A percentile compares a stretch with the other conserved stretches of the same genome.
These are phyloP conservation scores for Limtongia smithiae DNA, from an alignment of 805 yeast genomes.

Conservation along the genomic window DNA sequence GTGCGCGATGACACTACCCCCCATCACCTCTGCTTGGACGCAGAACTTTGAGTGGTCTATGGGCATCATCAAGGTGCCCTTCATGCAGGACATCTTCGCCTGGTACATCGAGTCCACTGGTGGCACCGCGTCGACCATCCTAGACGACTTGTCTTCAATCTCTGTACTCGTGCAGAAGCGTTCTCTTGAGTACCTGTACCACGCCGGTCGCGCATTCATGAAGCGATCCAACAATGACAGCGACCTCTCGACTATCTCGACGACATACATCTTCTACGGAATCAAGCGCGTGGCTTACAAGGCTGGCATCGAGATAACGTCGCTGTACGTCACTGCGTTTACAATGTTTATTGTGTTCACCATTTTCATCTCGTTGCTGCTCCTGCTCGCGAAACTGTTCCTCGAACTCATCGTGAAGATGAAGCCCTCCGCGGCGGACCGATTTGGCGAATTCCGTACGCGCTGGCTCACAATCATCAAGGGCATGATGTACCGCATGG, in stretches of 20 bases:
- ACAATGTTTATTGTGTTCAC: slow-evolving; percentile 76
- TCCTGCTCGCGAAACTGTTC: slow-evolving; percentile 64
- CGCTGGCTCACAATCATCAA: slow-evolving; percentile 83
- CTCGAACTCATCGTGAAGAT: slow-evolving; percentile 61
- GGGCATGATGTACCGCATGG: slow-evolving; percentile 82
- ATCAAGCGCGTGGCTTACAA: slow-evolving; percentile 84
- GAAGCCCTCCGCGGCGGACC: slow-evolving; percentile 55
- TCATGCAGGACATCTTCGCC: slow-evolving; percentile 69
- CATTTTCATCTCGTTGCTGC: slow-evolving; percentile 49
- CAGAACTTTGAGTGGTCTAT: slow-evolving; percentile 96
- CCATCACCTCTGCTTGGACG: slow-evolving; percentile 97
- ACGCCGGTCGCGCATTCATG: not conserved
- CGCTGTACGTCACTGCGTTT: slow-evolving; percentile 79
- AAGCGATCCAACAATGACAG: slow-evolving; percentile 51
- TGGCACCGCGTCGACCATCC: slow-evolving; percentile 74
- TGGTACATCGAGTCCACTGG: slow-evolving; percentile 98
- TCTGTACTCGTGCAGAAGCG: slow-evolving; percentile 81
- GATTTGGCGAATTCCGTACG: slow-evolving; percentile 70
- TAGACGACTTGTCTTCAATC: slow-evolving; percentile 58
- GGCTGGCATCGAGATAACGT: slow-evolving; percentile 82
- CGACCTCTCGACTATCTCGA: slow-evolving; percentile 47
- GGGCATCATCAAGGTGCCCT: slow-evolving; percentile 74
- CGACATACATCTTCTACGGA: slow-evolving; percentile 81
- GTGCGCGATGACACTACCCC: slow-evolving; percentile 96
- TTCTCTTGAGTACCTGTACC: slow-evolving; percentile 25